Base-by-base conservation (phyloP, 495 filamentous ascomycete genomes). In the Penicillium pancosmium region DNA sequence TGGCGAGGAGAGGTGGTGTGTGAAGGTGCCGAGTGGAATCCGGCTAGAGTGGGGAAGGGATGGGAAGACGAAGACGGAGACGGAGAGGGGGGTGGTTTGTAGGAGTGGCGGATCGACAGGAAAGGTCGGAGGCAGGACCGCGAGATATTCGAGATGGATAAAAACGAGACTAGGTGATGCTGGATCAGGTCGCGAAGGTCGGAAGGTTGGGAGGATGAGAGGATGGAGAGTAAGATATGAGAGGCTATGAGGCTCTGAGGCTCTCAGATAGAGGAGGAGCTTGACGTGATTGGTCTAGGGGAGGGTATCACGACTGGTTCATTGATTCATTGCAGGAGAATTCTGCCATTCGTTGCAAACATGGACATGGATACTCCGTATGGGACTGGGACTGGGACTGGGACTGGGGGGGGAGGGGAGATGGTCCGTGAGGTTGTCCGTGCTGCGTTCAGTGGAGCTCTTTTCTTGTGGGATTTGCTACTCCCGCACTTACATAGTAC, bases 341-440 rank as follows among this genome's bases (percentile, higher is more conserved):
- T 21, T 51, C 13, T 36, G 13, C 34, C 34, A 23, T 23, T 23
- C 23, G 23, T 23, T 13, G 36, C 36, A 38, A 38, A 38, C 36
- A 38, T 38, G 15, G 4, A 38, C 36, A 38, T 38, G 36, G 36
- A n/a, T 13, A 12, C 4, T 36, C 9, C 10, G 9, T 36, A 9
- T 36, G 34, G 34, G 13, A 9, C 9, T 10, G 13, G 34, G 5
- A 21, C 19, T 21, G 19, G 19, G 19, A 21, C 19, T 21, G 19
- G 19, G n/a, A n/a, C n/a, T 1, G 12, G 51, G 54, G 60, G 50
- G 53, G 52, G 55, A 58, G 51, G 54, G 57, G 55, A 40, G 43
- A 62, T 68, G 69, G 67, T 68, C 67, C 69, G 67, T 72, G 69
- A 60, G 38, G 56, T 43, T 64, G 69, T 72, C 69, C 56, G 69